Evolutionary conservation across 306 rosid species (phyloP).

Genomic region (Medicago ruthenica): DNA sequence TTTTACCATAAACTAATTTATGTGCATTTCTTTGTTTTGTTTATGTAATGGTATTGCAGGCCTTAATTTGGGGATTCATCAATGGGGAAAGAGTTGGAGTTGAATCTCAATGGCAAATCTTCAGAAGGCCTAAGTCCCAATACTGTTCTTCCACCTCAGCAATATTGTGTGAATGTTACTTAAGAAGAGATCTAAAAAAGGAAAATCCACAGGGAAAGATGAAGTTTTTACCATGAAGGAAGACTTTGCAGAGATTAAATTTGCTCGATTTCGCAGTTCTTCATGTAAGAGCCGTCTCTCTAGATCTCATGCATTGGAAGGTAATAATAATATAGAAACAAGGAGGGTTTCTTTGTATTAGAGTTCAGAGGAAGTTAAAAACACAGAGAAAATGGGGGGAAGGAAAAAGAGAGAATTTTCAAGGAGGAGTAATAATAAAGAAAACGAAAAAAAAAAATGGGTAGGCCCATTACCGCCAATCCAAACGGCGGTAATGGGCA

Average conservation of each 20-base stretch:
- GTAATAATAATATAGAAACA: constrained; percentile 43
- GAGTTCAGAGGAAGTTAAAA: constrained; percentile 64
- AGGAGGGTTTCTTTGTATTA: constrained; percentile 71
- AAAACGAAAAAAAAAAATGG: too few relatives aligned
- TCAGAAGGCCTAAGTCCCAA: constrained; percentile 80
- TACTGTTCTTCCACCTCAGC: constrained; percentile 79
- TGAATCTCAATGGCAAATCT: constrained; percentile 55
- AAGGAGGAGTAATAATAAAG: constrained; percentile 59
- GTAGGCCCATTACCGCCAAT: too few relatives aligned
- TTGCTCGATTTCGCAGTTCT: constrained; percentile 61
- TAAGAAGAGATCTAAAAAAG: constrained; percentile 61
- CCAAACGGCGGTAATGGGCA: too few relatives aligned
- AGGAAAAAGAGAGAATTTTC: constrained; percentile 75
- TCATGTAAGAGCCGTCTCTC: constrained; percentile 66
- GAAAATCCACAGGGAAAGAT: constrained; percentile 52
- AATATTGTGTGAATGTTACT: constrained; percentile 52
- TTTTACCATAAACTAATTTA: constrained; percentile 37
- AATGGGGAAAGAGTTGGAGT: constrained; percentile 78
- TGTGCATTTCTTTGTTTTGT: neutral
- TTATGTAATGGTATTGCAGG: constrained; percentile 47
- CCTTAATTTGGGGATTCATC: constrained; percentile 46
- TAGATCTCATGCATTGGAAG: constrained; percentile 60
- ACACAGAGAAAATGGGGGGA: constrained; percentile 57
- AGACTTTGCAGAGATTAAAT: constrained; percentile 71
- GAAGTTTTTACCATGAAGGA: constrained; percentile 59